Conservation (phyloP, 2,329 filamentous ascomycete species). For the Mariannaea elegans region DNA sequence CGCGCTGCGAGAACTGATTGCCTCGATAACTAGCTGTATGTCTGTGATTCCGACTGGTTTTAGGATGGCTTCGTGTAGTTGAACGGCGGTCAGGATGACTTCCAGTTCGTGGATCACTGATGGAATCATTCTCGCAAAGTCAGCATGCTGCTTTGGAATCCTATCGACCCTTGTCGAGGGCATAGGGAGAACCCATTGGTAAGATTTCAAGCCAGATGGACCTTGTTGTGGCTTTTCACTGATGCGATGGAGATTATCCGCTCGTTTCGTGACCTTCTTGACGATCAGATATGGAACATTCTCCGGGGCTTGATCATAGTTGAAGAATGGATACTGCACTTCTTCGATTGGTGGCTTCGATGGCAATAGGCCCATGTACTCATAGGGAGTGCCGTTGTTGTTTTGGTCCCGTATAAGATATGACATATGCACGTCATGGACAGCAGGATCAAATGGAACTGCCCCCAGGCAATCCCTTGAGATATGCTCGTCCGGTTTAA, state of each 20-base stretch:
- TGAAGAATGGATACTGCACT: conserved; percentile 49
- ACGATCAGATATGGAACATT: conserved; percentile 61
- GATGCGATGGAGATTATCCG: conserved; percentile 65
- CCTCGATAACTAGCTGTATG: conserved; percentile 67
- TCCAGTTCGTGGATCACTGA: conserved; percentile 77
- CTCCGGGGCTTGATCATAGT: conserved; percentile 50
- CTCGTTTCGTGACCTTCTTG: conserved; percentile 60
- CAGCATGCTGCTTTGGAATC: conserved; percentile 53
- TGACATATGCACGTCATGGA: conserved; percentile 30
- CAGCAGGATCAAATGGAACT: conserved; percentile 35
- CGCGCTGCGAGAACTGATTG: conserved; percentile 74
- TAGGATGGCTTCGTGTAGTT: conserved; percentile 57
- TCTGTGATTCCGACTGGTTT: conserved; percentile 59
- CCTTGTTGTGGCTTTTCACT: conserved; percentile 11
- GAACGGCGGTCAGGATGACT: conserved; percentile 67
- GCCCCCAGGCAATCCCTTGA: conserved; percentile 44
- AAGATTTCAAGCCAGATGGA: conserved; percentile 51
- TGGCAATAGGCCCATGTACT: conserved; percentile 52
- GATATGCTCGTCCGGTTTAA: conserved; percentile 38
- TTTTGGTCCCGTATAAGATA: conserved; percentile 53
- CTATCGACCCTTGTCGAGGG: conserved; percentile 59
- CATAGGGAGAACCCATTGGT: conserved; percentile 55
- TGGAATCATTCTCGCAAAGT: conserved; percentile 73
- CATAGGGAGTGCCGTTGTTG: conserved; percentile 47
- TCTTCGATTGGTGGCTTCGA: conserved; percentile 54